These are phyloP conservation scores for Syncephalastrum monosporum DNA, from an alignment of 371 early-diverging fungal species.

Conservation along the genomic window DNA sequence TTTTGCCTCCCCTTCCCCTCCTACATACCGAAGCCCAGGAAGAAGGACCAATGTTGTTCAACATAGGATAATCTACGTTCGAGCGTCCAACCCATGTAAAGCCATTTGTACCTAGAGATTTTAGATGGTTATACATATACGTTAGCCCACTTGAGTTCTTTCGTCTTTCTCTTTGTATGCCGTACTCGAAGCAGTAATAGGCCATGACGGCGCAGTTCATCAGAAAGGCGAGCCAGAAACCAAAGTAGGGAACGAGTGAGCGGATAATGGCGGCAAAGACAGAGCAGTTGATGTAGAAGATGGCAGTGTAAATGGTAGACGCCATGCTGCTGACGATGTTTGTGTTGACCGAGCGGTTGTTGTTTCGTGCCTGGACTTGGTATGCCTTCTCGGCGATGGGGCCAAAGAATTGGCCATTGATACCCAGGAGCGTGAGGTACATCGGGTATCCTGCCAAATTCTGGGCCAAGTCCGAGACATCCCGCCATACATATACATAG, in stretches of 20 bases:
- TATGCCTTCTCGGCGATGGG: constrained; percentile 44
- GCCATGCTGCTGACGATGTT: constrained; percentile 26
- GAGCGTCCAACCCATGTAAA: constrained; percentile 46
- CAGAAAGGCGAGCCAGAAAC: constrained; percentile 33
- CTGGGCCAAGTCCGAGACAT: constrained; percentile 14
- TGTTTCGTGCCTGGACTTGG: constrained; percentile 20
- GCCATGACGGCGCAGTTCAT: constrained; percentile 46
- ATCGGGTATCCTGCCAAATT: constrained; percentile 49
- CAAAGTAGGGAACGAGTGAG: constrained; percentile 34
- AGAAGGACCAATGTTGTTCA: constrained; percentile 56
- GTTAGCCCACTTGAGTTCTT: background rate
- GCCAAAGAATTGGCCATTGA: constrained; percentile 45
- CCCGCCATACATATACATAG: constrained; percentile 1
- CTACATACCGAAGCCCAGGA: constrained; percentile 50
- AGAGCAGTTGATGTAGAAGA: constrained; percentile 46
- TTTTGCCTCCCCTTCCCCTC: no score
- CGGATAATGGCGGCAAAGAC: constrained; percentile 32
- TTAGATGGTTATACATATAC: background rate
- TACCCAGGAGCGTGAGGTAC: constrained; percentile 36
- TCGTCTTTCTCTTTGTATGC: background rate
- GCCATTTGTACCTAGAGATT: constrained; percentile 47
- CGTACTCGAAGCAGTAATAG: constrained; percentile 59
- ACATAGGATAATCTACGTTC: constrained; percentile 51
- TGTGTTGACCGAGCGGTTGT: constrained; percentile 14
- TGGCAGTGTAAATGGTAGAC: constrained; percentile 30